These are phyloP conservation scores for Trichosanthes cucumerina DNA, from an alignment of 306 rosid species.

Conservation along the genomic window DNA sequence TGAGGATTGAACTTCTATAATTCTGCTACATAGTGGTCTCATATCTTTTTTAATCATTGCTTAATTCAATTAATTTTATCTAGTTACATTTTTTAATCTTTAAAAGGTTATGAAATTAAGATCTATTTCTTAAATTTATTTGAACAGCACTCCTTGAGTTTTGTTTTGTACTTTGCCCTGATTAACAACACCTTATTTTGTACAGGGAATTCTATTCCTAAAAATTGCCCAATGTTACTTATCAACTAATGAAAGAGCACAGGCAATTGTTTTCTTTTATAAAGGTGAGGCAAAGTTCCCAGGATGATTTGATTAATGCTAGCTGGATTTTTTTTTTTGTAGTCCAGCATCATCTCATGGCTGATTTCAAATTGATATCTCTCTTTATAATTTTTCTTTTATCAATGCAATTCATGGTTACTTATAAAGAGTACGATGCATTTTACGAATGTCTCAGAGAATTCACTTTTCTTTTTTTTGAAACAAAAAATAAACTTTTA, in stretches of 20 bases:
- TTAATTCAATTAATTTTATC: not conserved
- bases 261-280: slow-evolving; percentile 49
- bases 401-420: not conserved
- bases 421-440: not conserved
- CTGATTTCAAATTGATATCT: not conserved
- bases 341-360: not conserved
- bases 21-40: not conserved
- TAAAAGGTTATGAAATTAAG: not conserved
- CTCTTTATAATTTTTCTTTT: not conserved
- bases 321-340: not conserved
- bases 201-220: slow-evolving; percentile 47
- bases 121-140: not conserved
- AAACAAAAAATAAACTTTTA: not conserved
- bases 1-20: not conserved
- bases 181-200: slow-evolving; percentile 6
- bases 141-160: not conserved
- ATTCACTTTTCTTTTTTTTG: not conserved
- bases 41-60: not conserved
- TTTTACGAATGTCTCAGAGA: not conserved
- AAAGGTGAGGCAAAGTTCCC: slow-evolving; percentile 38
- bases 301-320: not conserved
- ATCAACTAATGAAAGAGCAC: slow-evolving; percentile 42
- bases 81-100: not conserved
- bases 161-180: not conserved
- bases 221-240: slow-evolving; percentile 64